These are phyloP conservation scores for Calonectria pauciramosa DNA, from an alignment of 2,329 filamentous ascomycete genomes.

Conservation along the genomic window DNA sequence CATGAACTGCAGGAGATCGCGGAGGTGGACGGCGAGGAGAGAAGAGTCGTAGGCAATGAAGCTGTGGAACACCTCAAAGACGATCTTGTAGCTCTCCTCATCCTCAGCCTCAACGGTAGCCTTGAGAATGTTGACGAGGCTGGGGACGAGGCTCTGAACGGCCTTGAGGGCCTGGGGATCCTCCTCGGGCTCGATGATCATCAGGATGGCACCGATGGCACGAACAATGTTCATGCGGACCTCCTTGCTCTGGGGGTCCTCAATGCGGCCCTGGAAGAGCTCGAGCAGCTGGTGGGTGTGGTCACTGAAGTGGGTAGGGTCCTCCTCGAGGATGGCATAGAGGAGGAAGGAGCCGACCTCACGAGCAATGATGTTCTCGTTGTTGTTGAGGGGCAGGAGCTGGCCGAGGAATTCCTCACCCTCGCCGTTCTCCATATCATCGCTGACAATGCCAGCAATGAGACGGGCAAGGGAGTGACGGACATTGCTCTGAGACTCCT, in stretches of 20 bases:
- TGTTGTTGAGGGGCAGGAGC: slow-evolving; percentile 84
- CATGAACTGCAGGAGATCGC: slow-evolving; percentile 94
- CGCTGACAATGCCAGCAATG: slow-evolving; percentile 86
- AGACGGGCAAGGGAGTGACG: slow-evolving; percentile 91
- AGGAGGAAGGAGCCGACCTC: slow-evolving; percentile 95
- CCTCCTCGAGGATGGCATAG: slow-evolving; percentile 89
- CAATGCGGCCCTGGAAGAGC: slow-evolving; percentile 88
- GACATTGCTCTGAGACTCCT: slow-evolving; percentile 81
- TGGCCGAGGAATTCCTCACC: slow-evolving; percentile 86
- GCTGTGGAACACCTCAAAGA: slow-evolving; percentile 97
- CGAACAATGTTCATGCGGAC: slow-evolving; percentile 96
- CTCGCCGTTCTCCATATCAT: slow-evolving; percentile 81
- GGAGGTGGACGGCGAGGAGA: slow-evolving; percentile 87
- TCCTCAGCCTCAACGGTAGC: slow-evolving; percentile 82
- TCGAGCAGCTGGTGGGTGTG: slow-evolving; percentile 84
- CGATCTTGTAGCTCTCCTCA: slow-evolving; percentile 89
- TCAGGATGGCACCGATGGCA: slow-evolving; percentile 87
- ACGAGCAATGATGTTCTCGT: slow-evolving; percentile 80
- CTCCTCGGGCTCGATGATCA: slow-evolving; percentile 90
- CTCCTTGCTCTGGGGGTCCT: slow-evolving; percentile 90
- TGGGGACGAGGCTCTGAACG: slow-evolving; percentile 85
- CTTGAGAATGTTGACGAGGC: slow-evolving; percentile 92
- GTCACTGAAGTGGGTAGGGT: slow-evolving; percentile 86
- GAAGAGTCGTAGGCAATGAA: slow-evolving; percentile 91
- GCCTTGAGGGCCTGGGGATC: slow-evolving; percentile 79